A percentile compares a stretch with the other conserved stretches of the same genome.
phyloP scores from a whole-genome alignment of 2,329 filamentous ascomycete genomes.

The Sporothrix sp. region DNA sequence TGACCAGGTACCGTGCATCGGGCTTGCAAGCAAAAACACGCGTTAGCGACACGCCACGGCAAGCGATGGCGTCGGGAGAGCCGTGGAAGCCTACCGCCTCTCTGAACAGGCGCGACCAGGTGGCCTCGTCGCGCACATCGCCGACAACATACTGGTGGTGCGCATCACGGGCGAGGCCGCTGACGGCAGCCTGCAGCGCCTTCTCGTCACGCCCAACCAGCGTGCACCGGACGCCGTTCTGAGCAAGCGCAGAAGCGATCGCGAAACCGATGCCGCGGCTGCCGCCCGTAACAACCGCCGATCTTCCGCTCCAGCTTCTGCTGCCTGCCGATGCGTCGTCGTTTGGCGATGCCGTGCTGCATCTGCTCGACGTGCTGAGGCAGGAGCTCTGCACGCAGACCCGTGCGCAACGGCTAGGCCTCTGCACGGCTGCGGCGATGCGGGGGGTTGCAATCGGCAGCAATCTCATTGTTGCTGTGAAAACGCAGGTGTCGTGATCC shows the following conservation, averaged over 20 bases:
- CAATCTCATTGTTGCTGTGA: neutral
- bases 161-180: neutral
- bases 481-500: too few relatives aligned
- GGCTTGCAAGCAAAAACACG: neutral
- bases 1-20: slow-evolving; percentile 52
- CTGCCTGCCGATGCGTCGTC: too few relatives aligned
- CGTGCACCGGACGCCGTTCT: slow-evolving; percentile 48
- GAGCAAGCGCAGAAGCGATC: slow-evolving; percentile 57
- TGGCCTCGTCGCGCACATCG: slow-evolving; percentile 17
- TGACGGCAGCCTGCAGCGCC: slow-evolving; percentile 32
- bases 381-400: too few relatives aligned
- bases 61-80: too few relatives aligned
- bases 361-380: too few relatives aligned
- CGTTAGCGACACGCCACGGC: too few relatives aligned
- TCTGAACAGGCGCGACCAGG: slow-evolving; percentile 17
- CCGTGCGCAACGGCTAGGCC: too few relatives aligned
- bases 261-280: slow-evolving; percentile 61
- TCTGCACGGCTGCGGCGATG: too few relatives aligned
- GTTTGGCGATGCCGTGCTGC: too few relatives aligned
- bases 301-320: slow-evolving; percentile 33
- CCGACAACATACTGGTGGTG: slow-evolving; percentile 17
- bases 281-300: slow-evolving; percentile 52
- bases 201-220: slow-evolving; percentile 49
- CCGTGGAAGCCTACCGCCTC: slow-evolving; percentile 1
- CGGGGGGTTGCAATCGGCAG: too few relatives aligned